Base-by-base conservation (phyloP, 2,329 filamentous ascomycete species). In the Mycogone perniciosa region DNA sequence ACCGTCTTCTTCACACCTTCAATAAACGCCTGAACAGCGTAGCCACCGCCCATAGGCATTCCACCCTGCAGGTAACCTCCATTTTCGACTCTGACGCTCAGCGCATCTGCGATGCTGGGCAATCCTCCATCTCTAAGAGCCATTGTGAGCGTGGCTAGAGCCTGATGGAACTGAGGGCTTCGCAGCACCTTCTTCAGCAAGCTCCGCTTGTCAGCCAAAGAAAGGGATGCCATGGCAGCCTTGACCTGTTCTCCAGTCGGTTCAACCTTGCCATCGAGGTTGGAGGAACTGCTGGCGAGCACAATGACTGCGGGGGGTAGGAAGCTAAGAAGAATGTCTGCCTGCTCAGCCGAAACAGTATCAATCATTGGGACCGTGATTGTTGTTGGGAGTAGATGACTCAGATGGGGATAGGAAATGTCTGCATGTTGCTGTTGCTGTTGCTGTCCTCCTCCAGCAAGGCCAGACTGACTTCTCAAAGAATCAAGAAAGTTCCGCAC, bases 401-500 rank as follows among this genome's bases (percentile, higher is more conserved):
- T 84, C 44, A 99, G 82, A 31, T 90, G 85, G 10, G 91, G 92
- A 66, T 88, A 96, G 0, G 83, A 73, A 59, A 85, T 82, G 56
- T 85, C 69, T 46, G 64, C 57, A 11, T 57, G 56, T 44, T 64
- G 62, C 41, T 45, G 56, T 44, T 63, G 62, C 42, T 65, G 61
- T 54, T 63, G 65, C 48, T 67, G 64, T 48, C 68, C 66, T 30
- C 60, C 64, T 55, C 67, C 66, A 57, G 71, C 63, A 44, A 71
- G 57, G 44, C 69, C 67, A 30, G 73, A 67, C 31, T 75, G 74
- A 53, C 82, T 79, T 63, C 84, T 81, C 56, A 97, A 75, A 4
- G 92, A 96, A 55, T 86, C 82, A 60, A 97, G 79, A 67, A 99
- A 91, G 70, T 92, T 91, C 64, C 89, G 87, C 58, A 97, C 89